Percentiles rank a stretch among this genome's conserved stretches.
phyloP scores from a whole-genome alignment of 805 yeast species.

The Starmerella floris region DNA sequence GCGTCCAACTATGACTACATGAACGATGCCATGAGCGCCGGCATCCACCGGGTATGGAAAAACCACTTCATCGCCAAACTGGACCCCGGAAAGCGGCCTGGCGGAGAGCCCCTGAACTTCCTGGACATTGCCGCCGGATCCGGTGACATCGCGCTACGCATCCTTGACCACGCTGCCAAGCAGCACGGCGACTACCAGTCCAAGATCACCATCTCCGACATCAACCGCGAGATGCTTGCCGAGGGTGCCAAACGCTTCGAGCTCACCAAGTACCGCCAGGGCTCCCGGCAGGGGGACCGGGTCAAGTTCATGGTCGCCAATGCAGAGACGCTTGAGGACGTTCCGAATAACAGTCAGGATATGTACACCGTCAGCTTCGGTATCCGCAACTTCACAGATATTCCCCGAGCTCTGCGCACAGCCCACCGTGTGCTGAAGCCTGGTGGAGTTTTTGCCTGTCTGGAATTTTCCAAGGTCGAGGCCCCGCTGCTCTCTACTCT shows the following conservation, averaged over 20 bases:
- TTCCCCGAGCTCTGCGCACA: constrained; percentile 86
- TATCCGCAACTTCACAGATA: constrained; percentile 87
- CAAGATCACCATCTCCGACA: constrained; percentile 84
- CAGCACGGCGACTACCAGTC: constrained; percentile 62
- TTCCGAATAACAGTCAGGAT: constrained; percentile 79
- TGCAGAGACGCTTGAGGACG: constrained; percentile 76
- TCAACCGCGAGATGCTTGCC: constrained; percentile 86
- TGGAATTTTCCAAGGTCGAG: constrained; percentile 86
- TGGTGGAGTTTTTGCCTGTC: constrained; percentile 94
- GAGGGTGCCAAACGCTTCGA: constrained; percentile 75
- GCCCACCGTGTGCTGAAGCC: constrained; percentile 93
- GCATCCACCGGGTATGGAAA: constrained; percentile 92
- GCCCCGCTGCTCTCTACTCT: constrained; percentile 59
- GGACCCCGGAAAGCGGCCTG: constrained; percentile 90
- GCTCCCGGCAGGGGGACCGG: constrained; percentile 51
- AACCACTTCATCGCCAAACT: constrained; percentile 72
- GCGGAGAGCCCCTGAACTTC: constrained; percentile 68
- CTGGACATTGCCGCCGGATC: constrained; percentile 98
- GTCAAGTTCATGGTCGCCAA: constrained; percentile 77
- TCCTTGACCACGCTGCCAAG: constrained; percentile 76
- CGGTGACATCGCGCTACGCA: constrained; percentile 94
- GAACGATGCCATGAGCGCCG: constrained; percentile 97
- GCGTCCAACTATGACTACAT: constrained; percentile 88
- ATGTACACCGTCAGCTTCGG: constrained; percentile 95
- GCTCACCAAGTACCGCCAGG: constrained; percentile 27